Conservation (phyloP, 2,329 filamentous ascomycete genomes). For the Apiospora pterosperma region DNA sequence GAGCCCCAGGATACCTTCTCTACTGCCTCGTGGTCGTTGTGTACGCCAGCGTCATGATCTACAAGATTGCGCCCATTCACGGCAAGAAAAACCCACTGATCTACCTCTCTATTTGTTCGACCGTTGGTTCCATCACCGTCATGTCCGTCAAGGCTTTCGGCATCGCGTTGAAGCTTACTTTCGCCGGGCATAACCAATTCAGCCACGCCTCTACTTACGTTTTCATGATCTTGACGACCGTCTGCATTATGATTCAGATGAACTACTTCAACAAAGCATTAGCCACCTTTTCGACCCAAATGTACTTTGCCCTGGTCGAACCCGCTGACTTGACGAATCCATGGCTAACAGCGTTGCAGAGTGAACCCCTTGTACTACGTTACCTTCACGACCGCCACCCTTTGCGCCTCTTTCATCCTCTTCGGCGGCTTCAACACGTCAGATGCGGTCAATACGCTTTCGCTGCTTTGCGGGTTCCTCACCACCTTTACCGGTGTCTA, state of each 20-base stretch:
- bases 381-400: slow-evolving; percentile 91
- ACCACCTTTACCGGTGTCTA: slow-evolving; percentile 96
- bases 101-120: slow-evolving; percentile 96
- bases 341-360: slow-evolving; percentile 35
- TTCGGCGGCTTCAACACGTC: slow-evolving; percentile 96
- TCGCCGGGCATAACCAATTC: slow-evolving; percentile 93
- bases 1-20: slow-evolving; percentile 71
- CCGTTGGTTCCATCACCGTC: slow-evolving; percentile 93
- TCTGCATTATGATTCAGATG: slow-evolving; percentile 98
- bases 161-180: slow-evolving; percentile 92
- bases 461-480: slow-evolving; percentile 87
- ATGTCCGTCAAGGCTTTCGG: slow-evolving; percentile 99
- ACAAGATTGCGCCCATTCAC: slow-evolving; percentile 82
- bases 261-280: slow-evolving; percentile 99
- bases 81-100: slow-evolving; percentile 95
- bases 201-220: slow-evolving; percentile 93
- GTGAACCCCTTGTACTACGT: slow-evolving; percentile 97
- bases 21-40: slow-evolving; percentile 78
- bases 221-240: slow-evolving; percentile 86
- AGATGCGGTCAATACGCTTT: slow-evolving; percentile 86
- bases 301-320: slow-evolving; percentile 57
- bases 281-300: slow-evolving; percentile 94
- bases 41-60: slow-evolving; percentile 94
- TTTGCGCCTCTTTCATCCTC: slow-evolving; percentile 92
- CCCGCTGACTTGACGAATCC: background rate